Evolutionary conservation across 2,329 filamentous ascomycete genomes (phyloP), one percentile per base, ranked within the genome.

Genomic region (Diatrype stigma): DNA sequence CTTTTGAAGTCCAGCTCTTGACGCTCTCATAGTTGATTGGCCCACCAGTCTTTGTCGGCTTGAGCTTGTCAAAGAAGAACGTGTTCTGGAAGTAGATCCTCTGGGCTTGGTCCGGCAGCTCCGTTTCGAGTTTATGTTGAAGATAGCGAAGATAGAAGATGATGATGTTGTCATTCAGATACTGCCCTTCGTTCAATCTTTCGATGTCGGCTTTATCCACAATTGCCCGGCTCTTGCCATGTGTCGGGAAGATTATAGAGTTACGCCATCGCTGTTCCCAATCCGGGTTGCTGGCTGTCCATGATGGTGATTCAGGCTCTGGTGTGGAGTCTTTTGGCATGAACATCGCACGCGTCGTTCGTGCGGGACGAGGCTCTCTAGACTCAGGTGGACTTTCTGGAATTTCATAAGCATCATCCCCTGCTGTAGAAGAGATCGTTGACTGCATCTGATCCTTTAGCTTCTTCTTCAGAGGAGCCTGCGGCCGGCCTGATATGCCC

Each of bases 131-230:
- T 40, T 79, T 70, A 51, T 79, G 72, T 63, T 92, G 84, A 6
- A 93, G 73, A 59, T 85, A 89, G 28, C 87, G 84, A 50, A 96
- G 76, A 64, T 95, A 96, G 65, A 96, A 96, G 47, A 82, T 85
- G 58, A 99, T 88, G 26, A 99, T 73, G 62, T 90, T 96, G 71
- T 99, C 94, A 64, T 99, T 99, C 42, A 99, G 71, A 52, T 88
- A 96, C 59, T 96, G 82, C 12, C 85, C 89, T 56, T 95, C 89
- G 53, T 96, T 86, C 2, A 99, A 78, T 40, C 90, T 80, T 19
- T 78, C 72, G 32, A 97, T 84, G 62, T 94, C 90, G n/a, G 79
- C 74, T 54, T 79, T 83, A 51, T 89, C 81, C 1, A 94, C 82
- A 1, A 79, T 82, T 1, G 85, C 82, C 54, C 84, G 78, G 46